Evolutionary conservation across 331 rosid genomes (phyloP), one percentile per base, ranked within the genome.

Genomic region (Spiraea crenata): DNA sequence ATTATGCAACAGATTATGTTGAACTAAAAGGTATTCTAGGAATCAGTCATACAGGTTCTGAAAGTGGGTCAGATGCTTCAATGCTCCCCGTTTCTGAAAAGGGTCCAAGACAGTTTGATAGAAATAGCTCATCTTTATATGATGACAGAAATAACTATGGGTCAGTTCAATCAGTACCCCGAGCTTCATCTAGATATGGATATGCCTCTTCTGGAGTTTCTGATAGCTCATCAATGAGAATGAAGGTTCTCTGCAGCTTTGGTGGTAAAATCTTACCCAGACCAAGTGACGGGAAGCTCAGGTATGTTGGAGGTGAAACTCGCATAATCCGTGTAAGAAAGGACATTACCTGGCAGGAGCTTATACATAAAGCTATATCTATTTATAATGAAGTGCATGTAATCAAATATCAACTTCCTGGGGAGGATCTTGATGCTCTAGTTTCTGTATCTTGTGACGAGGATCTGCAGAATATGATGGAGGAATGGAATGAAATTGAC

Each of bases 401-500:
- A 57, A 77, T 95, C 7, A 95, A 89, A 71, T 95, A 95, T 85
- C 99, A 95, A 82, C 99, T 95, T 78, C 99, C 98, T 16, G 99
- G 97, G 46, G 98, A 95, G 86, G 97, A 95, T 74, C 99, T 95
- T 34, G 99, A 95, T 85, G 96, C 99, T 20, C 88, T 95, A 82
- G 96, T 95, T 69, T 87, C 99, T 49, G 97, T 95, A 14, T 86
- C 99, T 10, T 89, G 87, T 73, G 96, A 95, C 37, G 99, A 95
- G 87, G 99, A 95, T 84, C 80, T 95, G 72, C 96, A 79, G 87
- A 91, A 91, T 76, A 95, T 95, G 99, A 85, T 91, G 96, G 99
- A 95, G 72, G 99, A 95, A 82, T 91, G 91, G 65, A 82, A 80
- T 25, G 88, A 87, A 74, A 56, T 91, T 49, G 88, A 78, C 67